These are phyloP conservation scores for Sherardia arvensis DNA, from an alignment of 257 asterid genomes.

Conservation along the genomic window DNA sequence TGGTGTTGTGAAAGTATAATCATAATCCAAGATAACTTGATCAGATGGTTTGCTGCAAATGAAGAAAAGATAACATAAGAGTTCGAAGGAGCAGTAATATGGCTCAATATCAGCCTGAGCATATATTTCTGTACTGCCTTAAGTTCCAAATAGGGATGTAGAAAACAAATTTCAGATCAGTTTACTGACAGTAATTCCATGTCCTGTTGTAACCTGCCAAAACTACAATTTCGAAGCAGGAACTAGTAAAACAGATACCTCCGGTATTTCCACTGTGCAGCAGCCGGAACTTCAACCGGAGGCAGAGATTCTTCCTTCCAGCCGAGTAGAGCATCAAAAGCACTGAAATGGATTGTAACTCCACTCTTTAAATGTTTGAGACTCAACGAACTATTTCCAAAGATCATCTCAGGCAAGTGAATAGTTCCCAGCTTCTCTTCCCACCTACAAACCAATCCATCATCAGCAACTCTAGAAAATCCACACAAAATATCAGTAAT, in stretches of 20 bases:
- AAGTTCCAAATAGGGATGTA: neutral
- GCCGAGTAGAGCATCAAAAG: slow-evolving; percentile 86
- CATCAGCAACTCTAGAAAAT: neutral
- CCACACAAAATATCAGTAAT: neutral
- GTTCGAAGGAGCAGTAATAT: neutral
- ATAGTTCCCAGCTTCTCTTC: slow-evolving; percentile 78
- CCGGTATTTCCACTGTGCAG: slow-evolving; percentile 87
- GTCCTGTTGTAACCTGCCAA: neutral
- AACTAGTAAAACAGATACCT: slow-evolving; percentile 28
- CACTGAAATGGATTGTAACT: slow-evolving; percentile 54
- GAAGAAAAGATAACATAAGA: slow-evolving; percentile 15
- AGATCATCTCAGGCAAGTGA: slow-evolving; percentile 95
- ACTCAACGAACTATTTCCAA: slow-evolving; percentile 76
- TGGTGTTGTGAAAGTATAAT: slow-evolving; percentile 96
- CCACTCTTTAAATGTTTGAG: slow-evolving; percentile 70
- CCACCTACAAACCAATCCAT: slow-evolving; percentile 54
- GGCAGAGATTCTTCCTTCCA: slow-evolving; percentile 89
- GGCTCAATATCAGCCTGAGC: too few species aligned
- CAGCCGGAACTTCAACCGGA: slow-evolving; percentile 99
- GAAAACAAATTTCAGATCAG: neutral
- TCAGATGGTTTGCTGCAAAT: slow-evolving; percentile 73
- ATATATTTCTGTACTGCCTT: neutral
- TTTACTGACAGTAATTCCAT: too few species aligned
- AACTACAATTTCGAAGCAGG: neutral
- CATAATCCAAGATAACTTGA: slow-evolving; percentile 87